phyloP scores from a whole-genome alignment of 2,329 filamentous ascomycete species.

The Arthroderma sp. region DNA sequence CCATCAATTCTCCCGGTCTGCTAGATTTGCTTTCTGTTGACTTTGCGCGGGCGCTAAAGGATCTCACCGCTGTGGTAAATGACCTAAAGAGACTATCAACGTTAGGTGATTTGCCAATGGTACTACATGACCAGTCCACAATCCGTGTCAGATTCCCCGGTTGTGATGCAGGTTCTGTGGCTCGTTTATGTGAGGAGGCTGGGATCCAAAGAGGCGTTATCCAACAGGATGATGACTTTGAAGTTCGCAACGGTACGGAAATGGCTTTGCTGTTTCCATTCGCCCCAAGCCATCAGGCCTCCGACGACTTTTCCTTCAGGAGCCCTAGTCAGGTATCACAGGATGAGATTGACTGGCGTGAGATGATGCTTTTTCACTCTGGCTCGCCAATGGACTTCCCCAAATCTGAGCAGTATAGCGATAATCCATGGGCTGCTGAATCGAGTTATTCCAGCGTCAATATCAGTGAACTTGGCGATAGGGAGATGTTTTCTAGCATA shows the following conservation, averaged over 20 bases:
- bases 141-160: conserved; percentile 82
- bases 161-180: conserved; percentile 70
- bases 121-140: conserved; percentile 51
- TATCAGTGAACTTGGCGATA: conserved; percentile 37
- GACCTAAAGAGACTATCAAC: conserved; percentile 66
- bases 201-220: conserved; percentile 71
- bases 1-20: conserved; percentile 69
- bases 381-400: conserved; percentile 24
- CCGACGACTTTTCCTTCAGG: conserved; percentile 30
- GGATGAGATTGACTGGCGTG: conserved; percentile 41
- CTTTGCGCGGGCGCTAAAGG: conserved; percentile 75
- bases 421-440: conserved; percentile 42
- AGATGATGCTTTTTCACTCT: conserved; percentile 39
- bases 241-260: conserved; percentile 50
- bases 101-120: conserved; percentile 72
- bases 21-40: conserved; percentile 75
- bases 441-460: conserved; percentile 47
- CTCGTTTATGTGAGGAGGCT: conserved; percentile 72
- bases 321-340: conserved; percentile 20
- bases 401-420: conserved; percentile 29
- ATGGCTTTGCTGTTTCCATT: conserved; percentile 78
- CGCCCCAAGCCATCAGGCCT: conserved; percentile 49
- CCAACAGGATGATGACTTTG: conserved; percentile 65
- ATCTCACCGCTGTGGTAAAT: conserved; percentile 63
- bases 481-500: conserved; percentile 26